Percentiles rank a stretch among this genome's conserved stretches.
Conservation (phyloP, 345 rosid genomes). For the Eutrema heterophyllum region DNA sequence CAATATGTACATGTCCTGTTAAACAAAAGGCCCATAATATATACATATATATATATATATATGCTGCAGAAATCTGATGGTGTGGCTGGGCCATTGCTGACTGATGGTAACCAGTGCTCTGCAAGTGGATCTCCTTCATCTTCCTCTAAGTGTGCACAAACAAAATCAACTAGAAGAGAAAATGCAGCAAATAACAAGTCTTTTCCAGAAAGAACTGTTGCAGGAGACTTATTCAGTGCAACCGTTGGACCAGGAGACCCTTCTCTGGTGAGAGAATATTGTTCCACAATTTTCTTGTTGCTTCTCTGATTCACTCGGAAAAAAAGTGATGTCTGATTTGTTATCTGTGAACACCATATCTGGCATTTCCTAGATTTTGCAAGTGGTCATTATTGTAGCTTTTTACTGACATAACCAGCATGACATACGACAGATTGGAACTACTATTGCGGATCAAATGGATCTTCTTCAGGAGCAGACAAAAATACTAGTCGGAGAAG, state of each 20-base stretch:
- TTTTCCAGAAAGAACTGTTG: constrained; percentile 62
- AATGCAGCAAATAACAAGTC: constrained; percentile 40
- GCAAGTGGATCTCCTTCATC: constrained; percentile 64
- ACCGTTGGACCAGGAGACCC: constrained; percentile 46
- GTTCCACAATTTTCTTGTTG: not conserved
- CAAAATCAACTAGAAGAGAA: constrained; percentile 58
- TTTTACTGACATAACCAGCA: constrained; percentile 9
- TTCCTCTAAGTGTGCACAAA: constrained; percentile 54
- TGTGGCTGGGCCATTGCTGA: constrained; percentile 42
- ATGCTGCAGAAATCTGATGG: constrained; percentile 69
- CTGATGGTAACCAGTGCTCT: constrained; percentile 58
- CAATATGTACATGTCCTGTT: not conserved
- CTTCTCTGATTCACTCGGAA: not conserved
- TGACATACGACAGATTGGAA: constrained; percentile 39
- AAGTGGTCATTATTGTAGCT: constrained; percentile 6
- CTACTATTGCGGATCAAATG: constrained; percentile 83
- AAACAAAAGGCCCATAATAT: constrained; percentile 1
- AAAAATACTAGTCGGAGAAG: constrained; percentile 95
- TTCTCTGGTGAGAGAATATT: constrained; percentile 50
- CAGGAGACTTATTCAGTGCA: constrained; percentile 67
- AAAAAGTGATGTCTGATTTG: not conserved
- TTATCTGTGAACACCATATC: not conserved
- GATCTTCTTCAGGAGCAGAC: constrained; percentile 97
- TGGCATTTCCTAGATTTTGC: constrained; percentile 6
- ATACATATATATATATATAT: not conserved